Evolutionary conservation across 192 early-diverging fungal genomes (phyloP), one percentile per base, ranked within the genome.

Genomic region (Dispira simplex): DNA sequence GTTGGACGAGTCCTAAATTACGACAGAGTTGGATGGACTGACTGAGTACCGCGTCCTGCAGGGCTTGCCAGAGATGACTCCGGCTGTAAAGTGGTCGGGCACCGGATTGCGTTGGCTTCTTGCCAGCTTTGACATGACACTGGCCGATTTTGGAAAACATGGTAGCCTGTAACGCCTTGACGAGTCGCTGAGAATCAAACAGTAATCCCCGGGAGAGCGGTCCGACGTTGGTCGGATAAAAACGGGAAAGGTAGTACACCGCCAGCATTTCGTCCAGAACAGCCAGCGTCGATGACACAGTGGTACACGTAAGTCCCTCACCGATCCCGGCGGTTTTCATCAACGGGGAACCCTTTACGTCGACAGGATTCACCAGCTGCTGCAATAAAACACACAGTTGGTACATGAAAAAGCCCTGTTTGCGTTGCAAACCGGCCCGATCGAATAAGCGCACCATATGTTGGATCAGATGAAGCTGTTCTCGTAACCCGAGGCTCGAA

Each of bases 321-420:
- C 25, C 28, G 2, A 14, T 0, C 54, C 13, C 54, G 21, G 54
- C 21, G 20, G 9, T 14, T 14, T 12, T 13, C 54, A 3, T 13
- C 2, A 3, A 21, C 23, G 54, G 54, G 13, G 54, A 14, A 12
- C 25, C 18, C 21, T 14, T 21, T 12, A 13, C 20, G 23, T 51
- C 25, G 13, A 21, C 1, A 12, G 54, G 14, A 12, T 56, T 0
- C 25, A 13, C 54, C 23, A 56, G 11, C 21, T 23, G 25, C 21
- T 14, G 14, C 3, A 28, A 21, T 23, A 56, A 13, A 28, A 28
- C 14, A 9, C 13, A 8, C 25, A 56, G 23, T 56, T 56, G 54
- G 54, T 56, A 56, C 12, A 56, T 21, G 23, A 56, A 56, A 28
- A 56, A 56, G 3, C 54, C 54, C 23, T 27, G 0, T 56, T 56